Base-by-base conservation (phyloP, 805 yeast species). In the Yamadazyma takamatsuzukensis region DNA sequence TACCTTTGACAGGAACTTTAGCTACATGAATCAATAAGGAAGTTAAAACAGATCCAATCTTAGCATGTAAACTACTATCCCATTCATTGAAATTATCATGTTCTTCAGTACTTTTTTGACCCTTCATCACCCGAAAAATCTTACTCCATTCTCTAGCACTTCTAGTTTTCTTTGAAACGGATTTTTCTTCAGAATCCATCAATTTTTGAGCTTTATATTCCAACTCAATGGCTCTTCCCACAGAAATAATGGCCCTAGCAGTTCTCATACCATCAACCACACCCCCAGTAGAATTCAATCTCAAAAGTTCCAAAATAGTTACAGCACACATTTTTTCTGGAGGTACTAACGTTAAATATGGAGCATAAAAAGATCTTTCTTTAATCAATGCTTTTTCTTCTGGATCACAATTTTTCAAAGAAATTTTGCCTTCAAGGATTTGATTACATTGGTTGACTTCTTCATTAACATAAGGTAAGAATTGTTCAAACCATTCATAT, bases 281-380 rank as follows among this genome's bases (percentile, higher is more conserved):
- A 24, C 88, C 94, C 23, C 85, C 81, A 2, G 89, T 77, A 3
- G 88, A 75, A 41, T 81, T 77, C 33, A 83, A 59, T 42, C 83
- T 82, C 47, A 90, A 60, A 21, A 88, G 51, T 57, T 90, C 97
- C 48, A 90, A 61, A 47, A 90, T 83, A 0, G 96, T 78, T 32
- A 88, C 78, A 2, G 86, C 89, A 12, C 88, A 78, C 69, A 89
- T 69, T 50, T 86, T 85, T 39, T 84, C 86, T 0, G 95, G 80
- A 14, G 78, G 72, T 7, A 89, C 72, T n/a, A 85, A 57, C 5
- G 72, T 61, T 39, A 90, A 58, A 53, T 77, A 88, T 4, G 96
- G 95, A 0, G 89, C 95, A 58, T 84, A 83, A 31, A 69, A 64
- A 16, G 70, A 47, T 46, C 83, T 68, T 29, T 62, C 69, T 53